These are phyloP conservation scores for Diaporthe caulivora DNA, from an alignment of 2,329 filamentous ascomycete species.

Conservation along the genomic window DNA sequence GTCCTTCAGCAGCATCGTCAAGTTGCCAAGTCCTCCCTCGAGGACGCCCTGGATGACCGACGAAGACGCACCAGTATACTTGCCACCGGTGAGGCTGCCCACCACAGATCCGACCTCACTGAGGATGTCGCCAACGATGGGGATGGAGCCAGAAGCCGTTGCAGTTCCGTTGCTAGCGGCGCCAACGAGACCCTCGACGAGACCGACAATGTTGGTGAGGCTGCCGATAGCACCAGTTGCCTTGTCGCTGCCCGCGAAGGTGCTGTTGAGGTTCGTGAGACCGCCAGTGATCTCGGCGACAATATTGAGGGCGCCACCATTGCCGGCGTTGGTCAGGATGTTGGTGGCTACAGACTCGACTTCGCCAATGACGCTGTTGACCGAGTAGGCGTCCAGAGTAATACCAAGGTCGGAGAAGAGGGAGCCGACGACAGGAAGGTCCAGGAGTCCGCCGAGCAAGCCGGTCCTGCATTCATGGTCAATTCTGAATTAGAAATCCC, in stretches of 20 bases:
- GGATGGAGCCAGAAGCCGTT: slow-evolving; percentile 15
- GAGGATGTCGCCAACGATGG: slow-evolving; percentile 25
- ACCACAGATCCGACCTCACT: slow-evolving; percentile 15
- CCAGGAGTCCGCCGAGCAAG: slow-evolving; percentile 21
- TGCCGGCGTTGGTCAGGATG: slow-evolving; percentile 23
- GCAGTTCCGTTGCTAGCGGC: neutral
- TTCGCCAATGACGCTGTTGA: slow-evolving; percentile 16
- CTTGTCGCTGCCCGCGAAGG: slow-evolving; percentile 21
- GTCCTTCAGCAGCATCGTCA: neutral
- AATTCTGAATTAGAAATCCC: neutral
- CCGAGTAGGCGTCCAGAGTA: neutral
- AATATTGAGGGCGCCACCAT: slow-evolving; percentile 10
- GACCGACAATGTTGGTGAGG: slow-evolving; percentile 24
- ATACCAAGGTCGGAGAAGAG: slow-evolving; percentile 12
- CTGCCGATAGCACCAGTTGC: neutral
- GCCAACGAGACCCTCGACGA: neutral
- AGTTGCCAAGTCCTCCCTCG: slow-evolving; percentile 22
- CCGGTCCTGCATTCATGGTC: slow-evolving; percentile 10
- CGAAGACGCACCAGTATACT: slow-evolving; percentile 11
- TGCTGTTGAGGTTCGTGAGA: slow-evolving; percentile 16
- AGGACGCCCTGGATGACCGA: slow-evolving; percentile 19
- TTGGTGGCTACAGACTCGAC: slow-evolving; percentile 16
- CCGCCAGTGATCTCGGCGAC: slow-evolving; percentile 11
- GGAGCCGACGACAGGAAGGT: slow-evolving; percentile 18
- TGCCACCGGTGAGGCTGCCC: slow-evolving; percentile 20